phyloP scores from a whole-genome alignment of 805 yeast species.

The Yarrowia osloensis region DNA sequence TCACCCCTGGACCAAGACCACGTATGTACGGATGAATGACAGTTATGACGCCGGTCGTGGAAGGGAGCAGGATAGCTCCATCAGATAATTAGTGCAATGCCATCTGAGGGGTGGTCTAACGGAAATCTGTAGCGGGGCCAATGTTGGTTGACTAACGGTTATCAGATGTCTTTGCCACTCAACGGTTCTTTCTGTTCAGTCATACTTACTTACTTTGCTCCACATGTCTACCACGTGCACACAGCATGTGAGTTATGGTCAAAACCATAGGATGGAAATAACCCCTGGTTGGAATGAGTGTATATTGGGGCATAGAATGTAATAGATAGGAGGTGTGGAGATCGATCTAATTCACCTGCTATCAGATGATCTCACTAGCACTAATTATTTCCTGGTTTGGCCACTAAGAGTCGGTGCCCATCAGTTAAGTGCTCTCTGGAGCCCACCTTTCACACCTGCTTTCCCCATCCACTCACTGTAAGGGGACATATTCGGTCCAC shows the following conservation, averaged over 20 bases:
- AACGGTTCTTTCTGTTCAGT: too few species aligned
- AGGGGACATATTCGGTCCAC: not conserved
- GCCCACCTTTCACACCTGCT: not conserved
- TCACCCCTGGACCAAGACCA: not conserved
- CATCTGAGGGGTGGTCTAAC: not conserved
- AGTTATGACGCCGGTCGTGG: not conserved
- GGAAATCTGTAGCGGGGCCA: too few species aligned
- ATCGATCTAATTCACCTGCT: too few species aligned
- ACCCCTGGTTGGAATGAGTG: conserved; percentile 5
- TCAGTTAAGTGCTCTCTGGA: not conserved
- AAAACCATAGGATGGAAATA: not conserved
- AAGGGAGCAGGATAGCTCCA: not conserved
- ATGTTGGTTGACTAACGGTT: too few species aligned
- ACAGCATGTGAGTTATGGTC: not conserved
- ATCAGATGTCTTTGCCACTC: too few species aligned
- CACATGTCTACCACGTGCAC: conserved; percentile 14
- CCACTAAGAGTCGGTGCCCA: not conserved
- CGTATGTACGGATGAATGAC: too few species aligned
- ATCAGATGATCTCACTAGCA: not conserved
- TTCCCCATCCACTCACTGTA: not conserved
- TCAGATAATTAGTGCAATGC: not conserved
- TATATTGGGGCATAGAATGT: not conserved
- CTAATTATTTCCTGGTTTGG: not conserved
- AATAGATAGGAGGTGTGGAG: not conserved
- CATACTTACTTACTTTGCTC: too few species aligned